A percentile compares a stretch with the other conserved stretches of the same genome.
These are phyloP conservation scores for Tylopilus sp. DNA, from an alignment of 768 basidiomycete genomes.

Conservation along the genomic window DNA sequence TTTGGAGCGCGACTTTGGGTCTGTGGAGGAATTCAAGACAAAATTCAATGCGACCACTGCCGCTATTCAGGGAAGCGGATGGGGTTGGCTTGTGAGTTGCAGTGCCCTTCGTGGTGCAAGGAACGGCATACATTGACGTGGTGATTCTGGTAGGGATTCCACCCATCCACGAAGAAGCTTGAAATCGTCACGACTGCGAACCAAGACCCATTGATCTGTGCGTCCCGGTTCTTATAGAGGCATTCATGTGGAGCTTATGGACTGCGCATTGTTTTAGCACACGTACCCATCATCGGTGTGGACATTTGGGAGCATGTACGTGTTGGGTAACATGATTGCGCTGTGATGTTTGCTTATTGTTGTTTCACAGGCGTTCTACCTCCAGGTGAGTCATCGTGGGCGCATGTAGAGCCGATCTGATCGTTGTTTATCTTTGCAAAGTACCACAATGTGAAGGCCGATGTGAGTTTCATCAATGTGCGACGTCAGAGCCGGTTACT, in stretches of 20 bases:
- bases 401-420: background rate
- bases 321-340: constrained; percentile 19
- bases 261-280: constrained; percentile 44
- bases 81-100: constrained; percentile 88
- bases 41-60: constrained; percentile 84
- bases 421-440: constrained; percentile 35
- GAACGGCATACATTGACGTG: background rate
- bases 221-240: constrained; percentile 11
- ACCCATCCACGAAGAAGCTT: constrained; percentile 61
- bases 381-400: constrained; percentile 21
- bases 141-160: constrained; percentile 57
- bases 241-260: constrained; percentile 7
- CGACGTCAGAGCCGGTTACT: background rate
- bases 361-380: constrained; percentile 60
- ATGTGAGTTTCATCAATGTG: constrained; percentile 52
- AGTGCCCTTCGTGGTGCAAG: background rate
- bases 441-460: constrained; percentile 91
- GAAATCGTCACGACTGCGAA: constrained; percentile 93
- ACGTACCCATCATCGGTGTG: constrained; percentile 89
- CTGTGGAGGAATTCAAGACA: constrained; percentile 82
- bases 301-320: constrained; percentile 96
- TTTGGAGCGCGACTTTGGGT: constrained; percentile 80
- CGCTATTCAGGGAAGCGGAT: constrained; percentile 94
- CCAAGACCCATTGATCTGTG: constrained; percentile 85
- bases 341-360: background rate